These are phyloP conservation scores for Acanthamoeba castellanii DNA, from an alignment of 208 protist genomes.

Conservation along the genomic window DNA sequence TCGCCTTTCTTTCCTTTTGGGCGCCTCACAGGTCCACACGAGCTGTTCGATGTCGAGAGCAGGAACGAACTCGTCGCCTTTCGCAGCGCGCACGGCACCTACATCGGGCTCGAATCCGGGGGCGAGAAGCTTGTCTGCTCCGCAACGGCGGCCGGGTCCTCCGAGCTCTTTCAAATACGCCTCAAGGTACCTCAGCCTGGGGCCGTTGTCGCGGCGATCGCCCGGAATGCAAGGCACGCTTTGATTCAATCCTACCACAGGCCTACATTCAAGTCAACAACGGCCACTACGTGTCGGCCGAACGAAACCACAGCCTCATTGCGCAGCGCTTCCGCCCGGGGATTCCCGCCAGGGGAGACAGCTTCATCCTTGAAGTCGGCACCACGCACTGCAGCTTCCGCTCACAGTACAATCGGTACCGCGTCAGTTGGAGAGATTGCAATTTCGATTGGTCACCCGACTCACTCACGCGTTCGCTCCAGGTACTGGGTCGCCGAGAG, in stretches of 20 bases:
- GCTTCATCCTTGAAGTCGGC: constrained; percentile 2
- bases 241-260: neutral
- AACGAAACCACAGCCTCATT: neutral
- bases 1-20: neutral
- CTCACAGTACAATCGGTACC: constrained; percentile 27
- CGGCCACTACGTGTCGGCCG: neutral
- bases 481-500: constrained; percentile 58
- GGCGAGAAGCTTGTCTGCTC: constrained; percentile 49
- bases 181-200: neutral
- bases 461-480: neutral
- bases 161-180: constrained; percentile 23
- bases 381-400: constrained; percentile 34
- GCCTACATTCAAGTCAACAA: constrained; percentile 27
- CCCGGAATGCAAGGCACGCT: neutral
- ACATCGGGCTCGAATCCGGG: constrained; percentile 23
- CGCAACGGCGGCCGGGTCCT: neutral
- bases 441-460: neutral
- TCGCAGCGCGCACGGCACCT: constrained; percentile 35
- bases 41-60: constrained; percentile 59
- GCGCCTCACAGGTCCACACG: neutral
- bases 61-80: constrained; percentile 17
- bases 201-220: neutral
- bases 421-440: neutral
- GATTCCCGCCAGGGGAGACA: neutral
- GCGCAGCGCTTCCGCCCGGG: constrained; percentile 10